Evolutionary conservation across 1,284 basidiomycete species (phyloP), one percentile per base, ranked within the genome.

Genomic region (Naganishia sp.): DNA sequence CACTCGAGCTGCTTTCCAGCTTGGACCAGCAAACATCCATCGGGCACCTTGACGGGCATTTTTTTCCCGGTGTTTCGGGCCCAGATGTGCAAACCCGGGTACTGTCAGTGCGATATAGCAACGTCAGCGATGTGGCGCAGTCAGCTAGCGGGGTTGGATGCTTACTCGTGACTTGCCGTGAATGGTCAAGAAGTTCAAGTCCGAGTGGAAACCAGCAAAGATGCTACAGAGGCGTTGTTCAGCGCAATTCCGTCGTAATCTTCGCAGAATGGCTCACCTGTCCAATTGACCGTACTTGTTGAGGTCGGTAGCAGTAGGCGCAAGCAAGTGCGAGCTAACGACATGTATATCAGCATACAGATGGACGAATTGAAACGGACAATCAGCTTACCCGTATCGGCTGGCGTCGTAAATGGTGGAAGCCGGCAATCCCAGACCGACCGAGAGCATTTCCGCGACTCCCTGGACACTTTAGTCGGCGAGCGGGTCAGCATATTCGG

Each of bases 1-100:
- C 94, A 90, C 76, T 95, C 92, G 9, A 95, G 84, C 75, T 95
- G 92, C 77, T 92, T 94, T 50, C 92, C 93, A 2, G 92, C 92
- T 78, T 96, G 92, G 0, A 94, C 81, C 18, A 83, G 72, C n/a
- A 83, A 70, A 70, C 79, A 79, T 5, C 82, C 85, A 0, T 86
- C 80, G 0, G 88, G 92, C 61, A 95, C 91, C 72, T 83, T 85
- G 32, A 94, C 92, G 2, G 87, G 82, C 67, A 95, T 91, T 13
- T 90, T 86, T 76, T 90, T 92, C 28, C 92, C 92, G 0, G 88
- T 87, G 74, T 96, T 95, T 28, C 92, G 84, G 3, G 91, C 92
- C 92, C 92, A 94, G 60, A 95, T 89, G 75, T 94, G 85, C 51
- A 79, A 41, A 11, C 68, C 68, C 10, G 68, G 68, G 57, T 69